A percentile compares a stretch with the other conserved stretches of the same genome.
Conservation (phyloP, 306 rosid genomes). For the Ormosia emarginata region DNA sequence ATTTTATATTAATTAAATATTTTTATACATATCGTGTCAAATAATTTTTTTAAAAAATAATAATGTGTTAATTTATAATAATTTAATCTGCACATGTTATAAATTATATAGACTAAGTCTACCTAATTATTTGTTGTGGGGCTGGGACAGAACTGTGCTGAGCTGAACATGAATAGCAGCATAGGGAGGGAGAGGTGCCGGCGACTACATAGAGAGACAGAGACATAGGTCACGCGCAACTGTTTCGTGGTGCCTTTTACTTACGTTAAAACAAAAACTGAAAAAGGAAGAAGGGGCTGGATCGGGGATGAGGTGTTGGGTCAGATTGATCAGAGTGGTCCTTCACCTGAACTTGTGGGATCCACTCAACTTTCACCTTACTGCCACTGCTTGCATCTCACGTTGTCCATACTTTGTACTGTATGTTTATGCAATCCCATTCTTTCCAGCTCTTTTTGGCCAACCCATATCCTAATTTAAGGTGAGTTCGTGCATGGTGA, state of each 20-base stretch:
- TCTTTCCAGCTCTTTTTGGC: too few species aligned
- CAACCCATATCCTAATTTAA: too few species aligned
- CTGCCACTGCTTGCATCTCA: neutral
- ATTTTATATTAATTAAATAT: too few species aligned
- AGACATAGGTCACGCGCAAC: conserved; percentile 20
- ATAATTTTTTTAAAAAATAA: too few species aligned
- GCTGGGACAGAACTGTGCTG: neutral
- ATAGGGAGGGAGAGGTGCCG: conserved; percentile 7
- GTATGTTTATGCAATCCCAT: neutral
- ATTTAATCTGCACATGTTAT: too few species aligned
- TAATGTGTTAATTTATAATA: too few species aligned
- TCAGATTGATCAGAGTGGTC: neutral
- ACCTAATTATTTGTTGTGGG: neutral
- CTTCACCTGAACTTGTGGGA: neutral
- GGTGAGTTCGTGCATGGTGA: too few species aligned
- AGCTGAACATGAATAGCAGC: neutral
- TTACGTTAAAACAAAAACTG: neutral
- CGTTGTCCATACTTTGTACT: neutral
- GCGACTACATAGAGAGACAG: neutral
- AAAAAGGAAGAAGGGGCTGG: neutral
- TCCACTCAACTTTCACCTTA: conserved; percentile 20
- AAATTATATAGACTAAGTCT: too few species aligned
- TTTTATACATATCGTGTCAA: too few species aligned
- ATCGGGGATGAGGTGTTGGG: neutral
- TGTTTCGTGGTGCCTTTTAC: conserved; percentile 13